Conservation (phyloP, 2,329 filamentous ascomycete genomes). For the Aspergillus tubingensis region DNA sequence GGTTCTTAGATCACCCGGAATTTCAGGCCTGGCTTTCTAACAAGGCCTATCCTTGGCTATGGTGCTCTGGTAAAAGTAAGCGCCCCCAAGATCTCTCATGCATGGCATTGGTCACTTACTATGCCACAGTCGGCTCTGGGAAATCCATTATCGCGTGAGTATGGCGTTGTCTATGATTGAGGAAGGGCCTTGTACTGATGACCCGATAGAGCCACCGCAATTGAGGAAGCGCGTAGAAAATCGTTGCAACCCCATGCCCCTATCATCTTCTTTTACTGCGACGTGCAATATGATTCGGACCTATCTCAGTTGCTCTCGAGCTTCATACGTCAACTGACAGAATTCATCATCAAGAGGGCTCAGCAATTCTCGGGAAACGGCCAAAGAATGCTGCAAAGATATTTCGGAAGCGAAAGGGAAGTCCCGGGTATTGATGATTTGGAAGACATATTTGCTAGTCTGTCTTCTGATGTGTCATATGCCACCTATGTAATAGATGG, state of each 20-base stretch:
- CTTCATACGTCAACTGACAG: conserved; percentile 23
- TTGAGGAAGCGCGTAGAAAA: conserved; percentile 18
- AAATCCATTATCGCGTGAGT: conserved; percentile 20
- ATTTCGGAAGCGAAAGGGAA: conserved; percentile 17
- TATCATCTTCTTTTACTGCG: conserved; percentile 23
- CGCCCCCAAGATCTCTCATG: too few relatives aligned
- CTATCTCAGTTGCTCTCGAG: conserved; percentile 19
- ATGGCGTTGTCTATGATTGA: too few relatives aligned
- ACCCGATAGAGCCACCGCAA: conserved; percentile 10
- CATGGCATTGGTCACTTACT: neutral
- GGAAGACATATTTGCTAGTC: conserved; percentile 12
- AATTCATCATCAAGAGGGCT: conserved; percentile 1
- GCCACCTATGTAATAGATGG: conserved; percentile 23
- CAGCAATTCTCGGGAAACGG: conserved; percentile 6
- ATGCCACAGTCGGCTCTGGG: conserved; percentile 14
- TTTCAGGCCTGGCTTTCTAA: conserved; percentile 22
- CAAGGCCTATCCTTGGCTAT: conserved; percentile 15
- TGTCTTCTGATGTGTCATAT: conserved; percentile 14
- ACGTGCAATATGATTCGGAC: conserved; percentile 12
- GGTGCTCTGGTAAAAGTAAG: conserved; percentile 27
- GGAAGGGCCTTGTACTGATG: neutral
- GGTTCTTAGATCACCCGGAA: conserved; percentile 18
- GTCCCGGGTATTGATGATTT: conserved; percentile 23
- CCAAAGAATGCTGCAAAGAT: neutral
- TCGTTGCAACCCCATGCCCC: neutral